These are phyloP conservation scores for Arthrobotrys iridis DNA, from an alignment of 2,329 filamentous ascomycete genomes.

Conservation along the genomic window DNA sequence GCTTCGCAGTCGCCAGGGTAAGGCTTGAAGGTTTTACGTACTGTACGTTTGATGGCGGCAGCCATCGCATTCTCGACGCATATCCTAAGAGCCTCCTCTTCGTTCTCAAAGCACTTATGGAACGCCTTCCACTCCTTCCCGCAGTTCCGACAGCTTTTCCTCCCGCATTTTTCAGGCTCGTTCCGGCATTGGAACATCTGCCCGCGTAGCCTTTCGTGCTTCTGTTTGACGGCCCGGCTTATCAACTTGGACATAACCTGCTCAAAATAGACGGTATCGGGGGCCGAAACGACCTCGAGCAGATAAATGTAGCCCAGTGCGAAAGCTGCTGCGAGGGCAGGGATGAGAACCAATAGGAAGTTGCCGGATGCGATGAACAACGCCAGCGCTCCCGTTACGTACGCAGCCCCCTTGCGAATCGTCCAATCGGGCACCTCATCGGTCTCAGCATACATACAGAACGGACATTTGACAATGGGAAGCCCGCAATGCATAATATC, in stretches of 20 bases:
- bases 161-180: conserved; percentile 68
- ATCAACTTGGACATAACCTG: not conserved
- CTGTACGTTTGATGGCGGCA: conserved; percentile 82
- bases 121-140: conserved; percentile 84
- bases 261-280: conserved; percentile 30
- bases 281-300: conserved; percentile 24
- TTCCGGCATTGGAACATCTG: conserved; percentile 81
- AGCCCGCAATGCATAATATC: conserved; percentile 77
- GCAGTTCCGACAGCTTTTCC: conserved; percentile 82
- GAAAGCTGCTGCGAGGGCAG: not conserved
- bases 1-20: not conserved
- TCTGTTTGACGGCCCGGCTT: conserved; percentile 64
- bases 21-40: conserved; percentile 29
- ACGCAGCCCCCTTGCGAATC: conserved; percentile 67
- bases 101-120: conserved; percentile 88
- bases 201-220: conserved; percentile 74
- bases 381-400: conserved; percentile 67
- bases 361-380: conserved; percentile 63
- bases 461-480: conserved; percentile 83
- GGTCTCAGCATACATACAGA: conserved; percentile 89
- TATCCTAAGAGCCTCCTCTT: conserved; percentile 81
- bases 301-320: conserved; percentile 46
- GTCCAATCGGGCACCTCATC: conserved; percentile 75
- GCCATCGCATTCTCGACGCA: conserved; percentile 94
- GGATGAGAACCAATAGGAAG: conserved; percentile 23